These are phyloP conservation scores for Aspergillus sparsus DNA, from an alignment of 495 filamentous ascomycete species.

Conservation along the genomic window DNA sequence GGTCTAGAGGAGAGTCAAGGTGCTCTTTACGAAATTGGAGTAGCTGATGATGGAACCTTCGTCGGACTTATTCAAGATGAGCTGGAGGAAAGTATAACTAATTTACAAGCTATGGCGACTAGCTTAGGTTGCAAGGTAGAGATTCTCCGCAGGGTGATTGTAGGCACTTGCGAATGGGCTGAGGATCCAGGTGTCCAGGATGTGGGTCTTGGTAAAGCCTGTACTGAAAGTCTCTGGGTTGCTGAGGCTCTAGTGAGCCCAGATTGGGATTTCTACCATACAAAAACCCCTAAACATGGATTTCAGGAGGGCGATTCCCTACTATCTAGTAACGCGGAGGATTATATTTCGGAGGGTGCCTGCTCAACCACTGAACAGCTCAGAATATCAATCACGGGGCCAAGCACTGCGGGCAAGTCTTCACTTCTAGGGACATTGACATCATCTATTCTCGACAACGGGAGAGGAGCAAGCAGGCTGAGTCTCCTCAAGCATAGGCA, in stretches of 20 bases:
- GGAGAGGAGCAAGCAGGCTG: constrained; percentile 81
- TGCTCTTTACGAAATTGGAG: constrained; percentile 94
- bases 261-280: constrained; percentile 47
- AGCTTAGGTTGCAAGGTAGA: constrained; percentile 89
- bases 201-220: constrained; percentile 29
- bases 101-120: constrained; percentile 82
- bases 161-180: constrained; percentile 83
- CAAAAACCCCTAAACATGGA: constrained; percentile 11
- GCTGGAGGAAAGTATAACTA: constrained; percentile 83
- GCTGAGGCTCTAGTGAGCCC: constrained; percentile 81
- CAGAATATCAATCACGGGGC: constrained; percentile 85
- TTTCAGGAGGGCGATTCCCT: not conserved
- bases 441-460: constrained; percentile 86
- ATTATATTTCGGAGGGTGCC: constrained; percentile 25
- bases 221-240: constrained; percentile 72
- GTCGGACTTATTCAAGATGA: constrained; percentile 90
- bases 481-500: constrained; percentile 92
- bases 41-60: constrained; percentile 90
- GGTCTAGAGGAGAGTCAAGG: constrained; percentile 91
- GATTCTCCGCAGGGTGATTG: constrained; percentile 76
- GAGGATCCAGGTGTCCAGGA: constrained; percentile 39
- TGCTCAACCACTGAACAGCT: constrained; percentile 66
- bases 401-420: constrained; percentile 92
- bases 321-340: not conserved
- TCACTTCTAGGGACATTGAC: constrained; percentile 86